Base-by-base conservation (phyloP, 345 rosid genomes). In the Eucalyptus leucophloia region DNA sequence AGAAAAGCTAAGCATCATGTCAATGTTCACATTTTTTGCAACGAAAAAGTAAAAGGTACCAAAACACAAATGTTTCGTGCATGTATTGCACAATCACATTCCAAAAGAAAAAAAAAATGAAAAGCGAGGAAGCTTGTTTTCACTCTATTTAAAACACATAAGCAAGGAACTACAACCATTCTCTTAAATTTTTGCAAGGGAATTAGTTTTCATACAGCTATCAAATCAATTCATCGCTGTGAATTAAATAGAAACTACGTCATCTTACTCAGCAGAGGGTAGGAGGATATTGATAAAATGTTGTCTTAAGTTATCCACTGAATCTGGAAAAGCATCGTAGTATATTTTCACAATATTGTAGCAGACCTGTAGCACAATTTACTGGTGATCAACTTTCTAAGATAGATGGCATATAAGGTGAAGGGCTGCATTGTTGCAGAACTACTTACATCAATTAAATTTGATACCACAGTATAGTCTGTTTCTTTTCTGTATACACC, bases 181-280 rank as follows among this genome's bases (percentile, higher is more conserved):
- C 47, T 72, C 82, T 18, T 21, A 77, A 40, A 37, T 77, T 77
- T 13, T 37, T 77, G 47, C 85, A 77, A 77, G 47, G 21, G 85
- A 77, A 77, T 13, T 77, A 77, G 30, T 21, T 40, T 77, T 77
- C 26, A 34, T 34, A 72, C 82, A 72, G 82, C 82, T 18, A 34
- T 37, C 23, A 37, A 34, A 72, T 72, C 45, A 72, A 72, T 72
- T 72, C 82, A 72, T 69, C 81, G 7, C 26, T 26, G 30, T 77
- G 85, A 77, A 18, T 40, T 77, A 77, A 40, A 77, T 40, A 37
- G 47, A 37, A 44, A 58, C 49, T 17, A 40, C 2, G 0, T 88
- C 60, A 24, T 86, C 91, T 91, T 91, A 92, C 93, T 89, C 90
- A n/a, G 95, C 92, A 37, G 90, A 89, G 49, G 56, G 72, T 40